phyloP scores from a whole-genome alignment of 257 asterid genomes.

The Haberlea rhodopensis region DNA sequence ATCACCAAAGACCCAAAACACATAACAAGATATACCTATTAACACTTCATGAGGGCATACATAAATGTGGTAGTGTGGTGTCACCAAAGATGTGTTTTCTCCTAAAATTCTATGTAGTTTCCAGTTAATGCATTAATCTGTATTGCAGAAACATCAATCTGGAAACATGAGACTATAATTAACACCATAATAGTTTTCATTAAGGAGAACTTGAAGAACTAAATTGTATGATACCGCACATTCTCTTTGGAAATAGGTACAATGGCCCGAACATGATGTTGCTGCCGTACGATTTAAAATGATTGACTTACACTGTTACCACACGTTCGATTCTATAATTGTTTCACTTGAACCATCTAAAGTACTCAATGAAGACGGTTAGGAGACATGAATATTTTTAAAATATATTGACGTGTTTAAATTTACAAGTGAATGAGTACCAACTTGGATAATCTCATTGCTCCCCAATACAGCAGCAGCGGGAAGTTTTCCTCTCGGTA shows the following conservation, averaged over 20 bases:
- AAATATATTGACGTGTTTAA: slow-evolving; percentile 7
- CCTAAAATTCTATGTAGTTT: no score
- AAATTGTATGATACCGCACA: not conserved
- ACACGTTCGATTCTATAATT: not conserved
- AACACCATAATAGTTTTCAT: not conserved
- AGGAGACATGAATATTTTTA: not conserved
- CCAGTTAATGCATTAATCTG: no score
- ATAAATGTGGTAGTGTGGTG: not conserved
- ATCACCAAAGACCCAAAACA: slow-evolving; percentile 17
- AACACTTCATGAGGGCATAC: not conserved
- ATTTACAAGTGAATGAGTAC: slow-evolving; percentile 18
- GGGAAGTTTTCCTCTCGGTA: slow-evolving; percentile 66
- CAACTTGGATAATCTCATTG: slow-evolving; percentile 78
- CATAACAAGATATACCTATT: not conserved
- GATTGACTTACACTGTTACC: no score
- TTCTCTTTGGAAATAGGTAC: no score
- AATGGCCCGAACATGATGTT: no score
- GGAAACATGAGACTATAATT: not conserved
- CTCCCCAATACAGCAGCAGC: slow-evolving; percentile 51
- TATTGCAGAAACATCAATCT: no score
- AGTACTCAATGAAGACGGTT: not conserved
- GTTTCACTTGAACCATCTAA: not conserved
- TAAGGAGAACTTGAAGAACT: not conserved
- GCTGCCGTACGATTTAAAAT: no score
- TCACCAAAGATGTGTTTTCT: no score